Evolutionary conservation across 441 rosid genomes (phyloP).

Genomic region (Viola pubescens): DNA sequence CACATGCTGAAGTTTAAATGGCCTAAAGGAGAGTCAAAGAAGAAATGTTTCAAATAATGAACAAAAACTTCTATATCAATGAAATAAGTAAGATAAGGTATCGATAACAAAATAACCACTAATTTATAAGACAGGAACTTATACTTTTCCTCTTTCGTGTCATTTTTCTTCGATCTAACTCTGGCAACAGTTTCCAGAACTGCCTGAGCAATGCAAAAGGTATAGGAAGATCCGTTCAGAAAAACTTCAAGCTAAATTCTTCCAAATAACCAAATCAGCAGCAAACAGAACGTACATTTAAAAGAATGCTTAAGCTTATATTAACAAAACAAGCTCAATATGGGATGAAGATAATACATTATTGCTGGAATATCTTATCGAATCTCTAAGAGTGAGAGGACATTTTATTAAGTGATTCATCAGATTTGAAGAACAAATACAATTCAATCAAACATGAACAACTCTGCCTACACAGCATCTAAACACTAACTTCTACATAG

Average conservation of each 20-base stretch:
- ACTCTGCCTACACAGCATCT: no score
- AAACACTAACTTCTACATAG: no score
- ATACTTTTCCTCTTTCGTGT: constrained; percentile 72
- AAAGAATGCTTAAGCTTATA: not conserved
- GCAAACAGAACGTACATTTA: not conserved
- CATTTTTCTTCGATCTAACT: constrained; percentile 71
- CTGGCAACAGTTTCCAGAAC: constrained; percentile 84
- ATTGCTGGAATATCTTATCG: no score
- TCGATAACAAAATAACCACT: not conserved
- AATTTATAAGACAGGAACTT: constrained; percentile 11
- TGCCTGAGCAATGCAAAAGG: constrained; percentile 40
- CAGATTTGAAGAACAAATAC: not conserved
- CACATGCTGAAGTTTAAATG: constrained; percentile 65
- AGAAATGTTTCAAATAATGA: constrained; percentile 13
- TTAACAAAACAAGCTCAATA: no score
- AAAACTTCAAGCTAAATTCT: constrained; percentile 7
- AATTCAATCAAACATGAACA: no score
- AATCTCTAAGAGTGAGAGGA: no score
- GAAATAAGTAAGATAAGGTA: not conserved
- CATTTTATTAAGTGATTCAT: not conserved
- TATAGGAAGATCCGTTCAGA: constrained; percentile 17
- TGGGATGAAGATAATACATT: no score
- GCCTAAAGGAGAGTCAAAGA: constrained; percentile 31
- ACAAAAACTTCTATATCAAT: constrained; percentile 7
- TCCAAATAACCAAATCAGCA: constrained; percentile 1